Evolutionary conservation across 305 asterid species (phyloP).

Genomic region (Fraxinus xanthoxyloides): DNA sequence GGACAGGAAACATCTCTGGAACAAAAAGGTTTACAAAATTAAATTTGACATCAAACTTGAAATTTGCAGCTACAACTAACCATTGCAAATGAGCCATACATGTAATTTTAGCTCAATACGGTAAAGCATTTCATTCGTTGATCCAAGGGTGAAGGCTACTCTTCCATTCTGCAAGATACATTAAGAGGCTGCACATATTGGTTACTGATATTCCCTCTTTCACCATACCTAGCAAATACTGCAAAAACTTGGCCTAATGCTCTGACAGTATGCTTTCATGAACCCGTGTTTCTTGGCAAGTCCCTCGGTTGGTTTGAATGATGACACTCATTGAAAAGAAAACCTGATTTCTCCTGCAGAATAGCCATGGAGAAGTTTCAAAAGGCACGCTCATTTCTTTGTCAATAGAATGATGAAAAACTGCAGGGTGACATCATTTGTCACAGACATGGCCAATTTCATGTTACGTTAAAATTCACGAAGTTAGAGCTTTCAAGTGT

Average conservation of each 20-base stretch:
- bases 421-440: not conserved
- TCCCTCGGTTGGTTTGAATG: not conserved
- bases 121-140: conserved; percentile 40
- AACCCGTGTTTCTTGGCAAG: not conserved
- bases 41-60: not conserved
- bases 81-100: not conserved
- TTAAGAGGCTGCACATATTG: not conserved
- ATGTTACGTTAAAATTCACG: not conserved
- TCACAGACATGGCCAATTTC: not conserved
- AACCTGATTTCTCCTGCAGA: not conserved
- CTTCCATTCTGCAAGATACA: conserved; percentile 72
- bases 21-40: not conserved
- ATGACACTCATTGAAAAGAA: not conserved
- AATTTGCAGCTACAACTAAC: not conserved
- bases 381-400: not conserved
- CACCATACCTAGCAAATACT: not conserved
- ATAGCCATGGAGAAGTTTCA: not conserved
- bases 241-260: not conserved
- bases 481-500: not conserved
- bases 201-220: not conserved
- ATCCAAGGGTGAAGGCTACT: conserved; percentile 82
- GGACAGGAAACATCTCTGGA: not conserved
- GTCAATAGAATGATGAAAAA: not conserved
- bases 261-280: not conserved
- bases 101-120: not conserved